phyloP scores from a whole-genome alignment of 78 protist species.

The Polysphondylium violaceum region DNA sequence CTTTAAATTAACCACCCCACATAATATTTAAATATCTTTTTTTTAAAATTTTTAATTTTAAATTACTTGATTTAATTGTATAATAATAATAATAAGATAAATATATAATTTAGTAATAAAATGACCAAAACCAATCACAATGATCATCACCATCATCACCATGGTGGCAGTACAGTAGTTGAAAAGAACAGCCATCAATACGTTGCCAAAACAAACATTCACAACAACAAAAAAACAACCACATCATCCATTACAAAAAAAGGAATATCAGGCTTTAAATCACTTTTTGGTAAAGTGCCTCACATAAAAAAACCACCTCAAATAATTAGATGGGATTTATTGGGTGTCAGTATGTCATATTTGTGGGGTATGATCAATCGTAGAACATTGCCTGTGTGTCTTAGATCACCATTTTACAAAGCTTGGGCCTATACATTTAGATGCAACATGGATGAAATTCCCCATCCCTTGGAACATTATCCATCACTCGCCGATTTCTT shows the following conservation, averaged over 20 bases:
- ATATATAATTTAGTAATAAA: too few relatives aligned
- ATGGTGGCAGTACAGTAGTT: too few relatives aligned
- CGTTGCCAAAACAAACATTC: too few relatives aligned
- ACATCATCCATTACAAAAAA: slow-evolving; percentile 11
- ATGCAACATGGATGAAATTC: slow-evolving; percentile 79
- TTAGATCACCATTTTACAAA: slow-evolving; percentile 63
- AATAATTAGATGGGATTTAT: slow-evolving; percentile 80
- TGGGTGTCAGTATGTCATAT: slow-evolving; percentile 79
- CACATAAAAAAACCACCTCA: slow-evolving; percentile 83
- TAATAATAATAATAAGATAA: too few relatives aligned
- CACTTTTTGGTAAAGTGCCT: slow-evolving; percentile 15
- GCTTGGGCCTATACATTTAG: slow-evolving; percentile 74
- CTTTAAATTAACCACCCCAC: too few relatives aligned
- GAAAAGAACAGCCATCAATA: too few relatives aligned
- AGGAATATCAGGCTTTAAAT: slow-evolving; percentile 17
- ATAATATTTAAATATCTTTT: too few relatives aligned
- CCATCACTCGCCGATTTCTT: slow-evolving; percentile 80
- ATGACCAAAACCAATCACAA: too few relatives aligned
- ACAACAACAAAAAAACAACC: neutral
- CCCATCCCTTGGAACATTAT: slow-evolving; percentile 59
- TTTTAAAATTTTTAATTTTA: too few relatives aligned
- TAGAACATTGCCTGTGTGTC: slow-evolving; percentile 34
- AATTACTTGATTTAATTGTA: too few relatives aligned
- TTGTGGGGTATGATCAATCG: slow-evolving; percentile 77
- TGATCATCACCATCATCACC: too few relatives aligned